Conservation (phyloP, 345 rosid genomes). For the Citrus cavaleriei region DNA sequence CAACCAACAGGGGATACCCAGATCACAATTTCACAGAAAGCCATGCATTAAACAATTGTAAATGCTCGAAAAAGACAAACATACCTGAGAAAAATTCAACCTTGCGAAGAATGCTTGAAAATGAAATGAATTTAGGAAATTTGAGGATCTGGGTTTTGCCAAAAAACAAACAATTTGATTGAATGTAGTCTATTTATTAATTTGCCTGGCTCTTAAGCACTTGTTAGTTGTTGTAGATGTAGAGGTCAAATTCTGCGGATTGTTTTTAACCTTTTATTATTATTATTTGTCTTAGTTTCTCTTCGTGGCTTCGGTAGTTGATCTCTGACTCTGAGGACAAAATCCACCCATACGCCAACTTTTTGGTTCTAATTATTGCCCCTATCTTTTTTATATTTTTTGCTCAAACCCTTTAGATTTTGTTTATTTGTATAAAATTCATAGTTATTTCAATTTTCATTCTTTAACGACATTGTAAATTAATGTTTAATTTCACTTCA, state of each 20-base stretch:
- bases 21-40: background rate
- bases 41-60: background rate
- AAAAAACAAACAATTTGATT: background rate
- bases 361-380: too few relatives aligned
- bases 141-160: background rate
- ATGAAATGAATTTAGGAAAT: background rate
- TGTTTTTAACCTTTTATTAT: background rate
- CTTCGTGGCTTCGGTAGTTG: too few relatives aligned
- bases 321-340: too few relatives aligned
- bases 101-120: background rate
- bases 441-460: too few relatives aligned
- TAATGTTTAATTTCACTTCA: too few relatives aligned
- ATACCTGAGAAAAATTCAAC: background rate
- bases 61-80: background rate
- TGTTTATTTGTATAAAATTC: too few relatives aligned
- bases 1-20: background rate
- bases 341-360: too few relatives aligned
- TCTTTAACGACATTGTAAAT: too few relatives aligned
- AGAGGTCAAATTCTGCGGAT: background rate
- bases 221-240: too few relatives aligned
- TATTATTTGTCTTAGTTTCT: background rate
- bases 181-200: background rate
- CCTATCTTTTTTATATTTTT: too few relatives aligned
- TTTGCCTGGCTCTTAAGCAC: background rate
- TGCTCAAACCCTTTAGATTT: too few relatives aligned